These are phyloP conservation scores for Dryadomyces sulphureus DNA, from an alignment of 2,329 filamentous ascomycete species.

Conservation along the genomic window DNA sequence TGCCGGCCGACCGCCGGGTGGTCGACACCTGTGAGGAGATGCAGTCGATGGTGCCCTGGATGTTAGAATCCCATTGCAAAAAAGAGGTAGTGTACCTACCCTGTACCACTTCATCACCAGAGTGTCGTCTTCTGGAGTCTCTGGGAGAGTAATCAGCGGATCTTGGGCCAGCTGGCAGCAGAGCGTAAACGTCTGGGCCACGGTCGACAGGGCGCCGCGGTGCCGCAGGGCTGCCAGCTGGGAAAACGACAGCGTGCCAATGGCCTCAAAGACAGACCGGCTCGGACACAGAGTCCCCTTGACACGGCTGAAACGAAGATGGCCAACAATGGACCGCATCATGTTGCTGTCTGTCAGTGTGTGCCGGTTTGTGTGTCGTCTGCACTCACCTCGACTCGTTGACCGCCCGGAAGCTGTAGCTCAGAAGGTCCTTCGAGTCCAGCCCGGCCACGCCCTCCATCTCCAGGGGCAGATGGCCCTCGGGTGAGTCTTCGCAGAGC, in stretches of 20 bases:
- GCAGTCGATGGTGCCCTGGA: constrained; percentile 48
- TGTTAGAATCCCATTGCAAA: too few relatives aligned
- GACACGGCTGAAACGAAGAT: constrained; percentile 31
- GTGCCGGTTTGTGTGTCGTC: background rate
- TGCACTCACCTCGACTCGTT: constrained; percentile 68
- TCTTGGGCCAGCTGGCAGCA: constrained; percentile 57
- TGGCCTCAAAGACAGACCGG: constrained; percentile 40
- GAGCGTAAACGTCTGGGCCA: constrained; percentile 70
- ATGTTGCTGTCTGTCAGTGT: constrained; percentile 43
- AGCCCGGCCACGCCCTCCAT: constrained; percentile 56
- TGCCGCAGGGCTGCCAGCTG: constrained; percentile 76
- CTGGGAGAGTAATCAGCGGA: constrained; percentile 16
- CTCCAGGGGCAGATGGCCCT: constrained; percentile 70
- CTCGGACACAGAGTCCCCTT: constrained; percentile 31
- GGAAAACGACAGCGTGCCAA: constrained; percentile 64
- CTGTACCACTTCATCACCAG: constrained; percentile 58
- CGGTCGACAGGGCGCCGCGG: constrained; percentile 84
- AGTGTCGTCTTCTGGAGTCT: constrained; percentile 19
- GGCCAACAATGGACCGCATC: constrained; percentile 45
- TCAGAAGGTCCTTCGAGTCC: constrained; percentile 77
- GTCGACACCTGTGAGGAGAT: constrained; percentile 67
- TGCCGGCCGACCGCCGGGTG: constrained; percentile 80
- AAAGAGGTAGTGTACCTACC: too few relatives aligned
- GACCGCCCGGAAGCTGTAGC: constrained; percentile 89
- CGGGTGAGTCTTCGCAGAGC: constrained; percentile 86